A percentile compares a stretch with the other conserved stretches of the same genome.
Conservation (phyloP, 441 rosid species). For the Gossypium gossypioides region DNA sequence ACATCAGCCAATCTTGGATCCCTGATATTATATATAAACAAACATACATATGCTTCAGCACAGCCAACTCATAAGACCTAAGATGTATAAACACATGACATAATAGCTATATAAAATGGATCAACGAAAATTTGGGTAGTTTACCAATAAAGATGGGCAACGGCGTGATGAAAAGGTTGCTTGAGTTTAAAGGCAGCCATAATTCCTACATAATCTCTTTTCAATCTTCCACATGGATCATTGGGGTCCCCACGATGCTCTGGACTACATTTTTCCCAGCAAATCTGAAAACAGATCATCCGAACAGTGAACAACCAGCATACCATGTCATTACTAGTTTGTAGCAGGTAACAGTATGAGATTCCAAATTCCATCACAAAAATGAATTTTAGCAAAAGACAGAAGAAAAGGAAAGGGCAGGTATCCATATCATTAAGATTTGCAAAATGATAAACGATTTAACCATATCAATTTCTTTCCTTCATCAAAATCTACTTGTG, state of each 20-base stretch:
- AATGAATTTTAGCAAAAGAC: neutral
- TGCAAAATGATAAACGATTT: neutral
- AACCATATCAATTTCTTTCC: no score
- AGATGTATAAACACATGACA: neutral
- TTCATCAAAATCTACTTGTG: neutral
- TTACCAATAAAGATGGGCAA: constrained; percentile 75
- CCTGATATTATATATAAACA: constrained; percentile 31
- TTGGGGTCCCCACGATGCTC: constrained; percentile 65
- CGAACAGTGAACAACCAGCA: constrained; percentile 13
- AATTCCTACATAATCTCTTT: constrained; percentile 83
- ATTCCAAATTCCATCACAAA: neutral
- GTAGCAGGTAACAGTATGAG: neutral
- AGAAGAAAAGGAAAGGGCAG: neutral
- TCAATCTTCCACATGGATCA: constrained; percentile 66
- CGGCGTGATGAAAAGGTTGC: constrained; percentile 38
- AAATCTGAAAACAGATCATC: constrained; percentile 27
- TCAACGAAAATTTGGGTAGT: neutral
- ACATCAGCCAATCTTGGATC: constrained; percentile 86
- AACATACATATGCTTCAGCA: neutral
- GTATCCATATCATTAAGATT: neutral
- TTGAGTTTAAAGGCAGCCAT: constrained; percentile 78
- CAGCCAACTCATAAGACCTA: neutral
- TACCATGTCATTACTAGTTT: neutral
- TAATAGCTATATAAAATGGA: neutral
- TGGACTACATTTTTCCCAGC: constrained; percentile 14